phyloP scores from a whole-genome alignment of 2,329 filamentous ascomycete genomes.

The Ambrosiella cleistominuta region DNA sequence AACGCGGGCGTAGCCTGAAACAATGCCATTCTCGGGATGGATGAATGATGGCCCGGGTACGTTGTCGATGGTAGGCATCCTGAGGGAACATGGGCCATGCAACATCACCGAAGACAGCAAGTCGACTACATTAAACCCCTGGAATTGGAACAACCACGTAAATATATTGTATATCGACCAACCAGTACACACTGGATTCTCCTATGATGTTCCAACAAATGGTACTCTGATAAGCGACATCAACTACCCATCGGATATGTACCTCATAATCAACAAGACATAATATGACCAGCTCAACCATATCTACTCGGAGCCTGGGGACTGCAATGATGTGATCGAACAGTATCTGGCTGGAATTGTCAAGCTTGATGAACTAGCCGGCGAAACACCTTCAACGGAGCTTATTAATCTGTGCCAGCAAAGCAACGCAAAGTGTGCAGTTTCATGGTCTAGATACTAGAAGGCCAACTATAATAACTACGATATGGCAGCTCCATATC shows the following conservation, averaged over 20 bases:
- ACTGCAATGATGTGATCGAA: background rate
- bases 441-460: background rate
- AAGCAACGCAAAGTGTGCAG: slow-evolving; percentile 13
- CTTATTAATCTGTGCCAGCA: slow-evolving; percentile 32
- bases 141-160: slow-evolving; percentile 44
- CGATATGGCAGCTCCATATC: slow-evolving; percentile 38
- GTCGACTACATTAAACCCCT: slow-evolving; percentile 39
- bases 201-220: slow-evolving; percentile 46
- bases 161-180: slow-evolving; percentile 41
- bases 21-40: too few species aligned
- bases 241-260: slow-evolving; percentile 19
- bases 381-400: slow-evolving; percentile 37
- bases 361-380: slow-evolving; percentile 28
- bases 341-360: background rate
- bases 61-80: slow-evolving; percentile 47
- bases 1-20: too few species aligned
- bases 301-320: background rate
- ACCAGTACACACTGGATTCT: slow-evolving; percentile 52
- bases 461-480: slow-evolving; percentile 37
- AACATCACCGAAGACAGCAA: slow-evolving; percentile 27
- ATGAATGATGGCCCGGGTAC: too few species aligned
- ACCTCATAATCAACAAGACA: slow-evolving; percentile 16
- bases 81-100: slow-evolving; percentile 40
- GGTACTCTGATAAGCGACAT: slow-evolving; percentile 34
- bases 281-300: background rate